These are phyloP conservation scores for Przewalskia tangutica DNA, from an alignment of 257 asterid species.

Conservation along the genomic window DNA sequence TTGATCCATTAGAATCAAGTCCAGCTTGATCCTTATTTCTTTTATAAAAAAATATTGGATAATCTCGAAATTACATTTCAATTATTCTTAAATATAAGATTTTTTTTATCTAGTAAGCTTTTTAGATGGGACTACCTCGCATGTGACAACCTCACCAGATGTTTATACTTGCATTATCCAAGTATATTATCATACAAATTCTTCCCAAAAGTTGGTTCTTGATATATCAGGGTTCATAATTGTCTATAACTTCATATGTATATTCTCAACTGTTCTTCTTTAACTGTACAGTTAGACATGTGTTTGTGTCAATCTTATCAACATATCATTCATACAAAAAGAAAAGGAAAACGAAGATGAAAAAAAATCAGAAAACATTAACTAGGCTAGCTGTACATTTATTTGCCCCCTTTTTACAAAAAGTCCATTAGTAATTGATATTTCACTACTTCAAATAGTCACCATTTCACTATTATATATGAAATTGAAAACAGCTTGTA, in stretches of 20 bases:
- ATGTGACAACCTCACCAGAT: not conserved
- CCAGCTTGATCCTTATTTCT: too few species aligned
- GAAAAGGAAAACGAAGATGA: too few species aligned
- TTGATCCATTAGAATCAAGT: too few species aligned
- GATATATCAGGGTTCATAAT: not conserved
- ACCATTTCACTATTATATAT: not conserved
- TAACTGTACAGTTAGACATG: not conserved
- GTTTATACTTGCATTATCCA: not conserved
- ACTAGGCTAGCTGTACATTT: not conserved
- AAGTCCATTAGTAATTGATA: too few species aligned
- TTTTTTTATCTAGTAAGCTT: not conserved
- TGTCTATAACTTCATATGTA: not conserved
- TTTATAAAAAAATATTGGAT: not conserved
- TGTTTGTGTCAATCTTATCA: not conserved
- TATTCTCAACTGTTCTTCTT: not conserved
- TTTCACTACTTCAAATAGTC: too few species aligned
- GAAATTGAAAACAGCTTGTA: not conserved
- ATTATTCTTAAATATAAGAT: not conserved
- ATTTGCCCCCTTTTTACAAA: not conserved
- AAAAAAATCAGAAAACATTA: too few species aligned
- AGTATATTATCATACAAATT: not conserved
- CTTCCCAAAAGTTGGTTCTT: not conserved
- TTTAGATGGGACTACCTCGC: not conserved
- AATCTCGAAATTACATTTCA: not conserved
- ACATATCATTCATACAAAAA: not conserved